Evolutionary conservation across 2,329 filamentous ascomycete species (phyloP).

Genomic region (Neonectria magnoliae): DNA sequence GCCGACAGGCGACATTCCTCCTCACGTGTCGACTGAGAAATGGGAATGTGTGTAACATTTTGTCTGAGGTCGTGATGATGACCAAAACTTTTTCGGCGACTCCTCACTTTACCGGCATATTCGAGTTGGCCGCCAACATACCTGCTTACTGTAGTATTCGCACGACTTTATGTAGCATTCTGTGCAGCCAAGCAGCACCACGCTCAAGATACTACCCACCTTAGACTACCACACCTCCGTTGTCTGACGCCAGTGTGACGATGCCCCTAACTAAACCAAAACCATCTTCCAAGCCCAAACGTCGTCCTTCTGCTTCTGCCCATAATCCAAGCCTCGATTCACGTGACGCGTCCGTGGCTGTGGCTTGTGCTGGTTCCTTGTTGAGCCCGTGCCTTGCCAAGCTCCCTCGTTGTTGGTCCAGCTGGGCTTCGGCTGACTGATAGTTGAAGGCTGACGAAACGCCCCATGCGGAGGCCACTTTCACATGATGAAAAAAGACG

Average conservation of each 20-base stretch:
- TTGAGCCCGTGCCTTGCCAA: constrained; percentile 15
- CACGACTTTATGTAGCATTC: not conserved
- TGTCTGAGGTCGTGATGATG: constrained; percentile 8
- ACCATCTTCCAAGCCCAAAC: not conserved
- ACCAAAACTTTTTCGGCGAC: constrained; percentile 1
- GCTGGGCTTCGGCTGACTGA: constrained; percentile 32
- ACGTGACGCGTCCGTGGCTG: constrained; percentile 15
- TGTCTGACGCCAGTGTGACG: not conserved
- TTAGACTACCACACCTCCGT: not conserved
- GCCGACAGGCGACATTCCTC: not conserved
- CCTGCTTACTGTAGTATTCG: not conserved
- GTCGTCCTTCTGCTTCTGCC: not conserved
- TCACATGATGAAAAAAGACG: constrained; percentile 42
- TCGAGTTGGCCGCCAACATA: not conserved
- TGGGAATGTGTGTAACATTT: not conserved
- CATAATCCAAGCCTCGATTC: constrained; percentile 12
- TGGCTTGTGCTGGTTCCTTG: constrained; percentile 20
- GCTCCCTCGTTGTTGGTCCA: constrained; percentile 30
- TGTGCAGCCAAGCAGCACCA: not conserved
- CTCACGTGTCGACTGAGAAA: constrained; percentile 1
- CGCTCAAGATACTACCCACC: not conserved
- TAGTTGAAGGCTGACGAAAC: constrained; percentile 40
- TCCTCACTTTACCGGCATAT: constrained; percentile 7
- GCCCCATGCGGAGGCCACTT: constrained; percentile 43
- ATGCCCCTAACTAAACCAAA: not conserved